These are phyloP conservation scores for Lachnellula cervina DNA, from an alignment of 2,329 filamentous ascomycete genomes.

Conservation along the genomic window DNA sequence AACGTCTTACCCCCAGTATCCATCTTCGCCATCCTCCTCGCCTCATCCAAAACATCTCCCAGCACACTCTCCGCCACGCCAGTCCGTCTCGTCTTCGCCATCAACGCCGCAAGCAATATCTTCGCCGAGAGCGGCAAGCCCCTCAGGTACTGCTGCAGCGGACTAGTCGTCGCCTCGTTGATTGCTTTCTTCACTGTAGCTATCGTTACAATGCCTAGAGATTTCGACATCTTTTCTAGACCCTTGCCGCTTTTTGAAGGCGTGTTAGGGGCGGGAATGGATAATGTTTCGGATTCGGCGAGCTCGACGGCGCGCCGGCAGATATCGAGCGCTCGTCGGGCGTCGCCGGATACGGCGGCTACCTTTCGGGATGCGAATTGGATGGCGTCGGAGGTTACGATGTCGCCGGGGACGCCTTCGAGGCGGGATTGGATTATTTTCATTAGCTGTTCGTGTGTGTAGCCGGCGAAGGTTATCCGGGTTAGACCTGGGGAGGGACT, in stretches of 20 bases:
- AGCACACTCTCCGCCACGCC: slow-evolving; percentile 84
- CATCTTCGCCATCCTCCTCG: slow-evolving; percentile 61
- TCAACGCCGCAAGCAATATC: slow-evolving; percentile 75
- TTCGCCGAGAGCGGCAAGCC: slow-evolving; percentile 77
- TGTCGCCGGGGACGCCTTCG: slow-evolving; percentile 77
- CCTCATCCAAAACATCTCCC: slow-evolving; percentile 85
- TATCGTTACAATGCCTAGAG: slow-evolving; percentile 70
- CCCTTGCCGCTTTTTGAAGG: slow-evolving; percentile 53
- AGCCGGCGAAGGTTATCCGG: slow-evolving; percentile 93
- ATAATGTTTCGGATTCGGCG: slow-evolving; percentile 65
- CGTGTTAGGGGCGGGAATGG: slow-evolving; percentile 43
- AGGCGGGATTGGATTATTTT: slow-evolving; percentile 94
- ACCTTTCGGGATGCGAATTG: slow-evolving; percentile 97
- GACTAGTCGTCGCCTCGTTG: slow-evolving; percentile 88
- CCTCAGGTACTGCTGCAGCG: slow-evolving; percentile 83
- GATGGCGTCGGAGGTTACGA: slow-evolving; percentile 88
- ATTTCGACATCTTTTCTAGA: slow-evolving; percentile 12
- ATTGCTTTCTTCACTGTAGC: slow-evolving; percentile 91
- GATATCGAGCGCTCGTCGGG: slow-evolving; percentile 86
- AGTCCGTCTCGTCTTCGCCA: slow-evolving; percentile 73
- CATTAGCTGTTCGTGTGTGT: slow-evolving; percentile 96
- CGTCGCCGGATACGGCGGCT: slow-evolving; percentile 91
- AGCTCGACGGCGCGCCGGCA: slow-evolving; percentile 93
- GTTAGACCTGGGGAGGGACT: slow-evolving; percentile 56
- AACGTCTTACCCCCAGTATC: slow-evolving; percentile 56